Percentiles rank a stretch among this genome's conserved stretches.
Evolutionary conservation across 2,329 filamentous ascomycete genomes (phyloP).

Genomic region (Decorospora gaudefroyi): DNA sequence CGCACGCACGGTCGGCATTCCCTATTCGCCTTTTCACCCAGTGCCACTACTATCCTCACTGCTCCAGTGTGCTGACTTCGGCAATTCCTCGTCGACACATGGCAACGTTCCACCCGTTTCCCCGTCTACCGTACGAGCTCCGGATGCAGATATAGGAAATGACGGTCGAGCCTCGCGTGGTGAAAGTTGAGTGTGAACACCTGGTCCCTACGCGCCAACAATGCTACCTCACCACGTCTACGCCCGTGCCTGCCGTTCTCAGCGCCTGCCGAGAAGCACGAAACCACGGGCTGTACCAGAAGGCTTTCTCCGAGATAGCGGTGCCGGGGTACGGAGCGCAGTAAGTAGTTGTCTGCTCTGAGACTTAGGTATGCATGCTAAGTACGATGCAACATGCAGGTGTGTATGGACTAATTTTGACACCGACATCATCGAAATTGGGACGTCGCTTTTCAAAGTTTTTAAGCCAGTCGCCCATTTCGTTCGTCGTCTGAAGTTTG

Average conservation of each 20-base stretch:
- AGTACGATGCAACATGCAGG: neutral
- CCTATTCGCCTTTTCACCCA: no score
- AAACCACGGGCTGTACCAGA: slow-evolving; percentile 13
- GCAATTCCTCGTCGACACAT: neutral
- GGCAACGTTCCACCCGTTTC: slow-evolving; percentile 12
- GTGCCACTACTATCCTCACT: no score
- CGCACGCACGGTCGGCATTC: no score
- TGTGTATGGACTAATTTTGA: neutral
- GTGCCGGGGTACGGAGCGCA: neutral
- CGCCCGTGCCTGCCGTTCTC: slow-evolving; percentile 8
- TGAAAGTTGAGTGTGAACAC: neutral
- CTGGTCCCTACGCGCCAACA: neutral
- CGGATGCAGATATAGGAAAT: slow-evolving; percentile 13
- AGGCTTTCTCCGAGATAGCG: neutral
- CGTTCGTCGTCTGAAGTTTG: neutral
- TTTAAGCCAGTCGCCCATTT: neutral
- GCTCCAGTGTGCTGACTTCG: no score
- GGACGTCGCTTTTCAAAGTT: neutral
- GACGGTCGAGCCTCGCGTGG: slow-evolving; percentile 12
- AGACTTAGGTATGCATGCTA: neutral
- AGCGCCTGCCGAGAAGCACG: slow-evolving; percentile 14
- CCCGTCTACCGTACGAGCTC: slow-evolving; percentile 14
- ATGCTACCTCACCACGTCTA: slow-evolving; percentile 7
- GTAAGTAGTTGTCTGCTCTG: neutral
- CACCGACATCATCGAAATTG: neutral